These are phyloP conservation scores for Capillidium heterosporum DNA, from an alignment of 371 early-diverging fungal genomes.

Conservation along the genomic window DNA sequence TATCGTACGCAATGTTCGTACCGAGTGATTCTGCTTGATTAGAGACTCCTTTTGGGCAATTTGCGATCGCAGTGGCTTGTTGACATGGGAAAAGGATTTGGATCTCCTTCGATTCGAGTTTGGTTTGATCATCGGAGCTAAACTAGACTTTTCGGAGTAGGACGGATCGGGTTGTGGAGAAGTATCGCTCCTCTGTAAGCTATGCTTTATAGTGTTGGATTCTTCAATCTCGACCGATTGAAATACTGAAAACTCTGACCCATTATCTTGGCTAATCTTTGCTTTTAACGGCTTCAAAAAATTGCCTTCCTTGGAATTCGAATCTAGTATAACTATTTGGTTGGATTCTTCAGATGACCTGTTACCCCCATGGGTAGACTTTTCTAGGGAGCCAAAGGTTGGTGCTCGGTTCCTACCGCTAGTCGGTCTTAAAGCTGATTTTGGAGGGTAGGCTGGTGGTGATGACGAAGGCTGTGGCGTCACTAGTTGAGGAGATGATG, in stretches of 20 bases:
- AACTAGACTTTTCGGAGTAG: not conserved
- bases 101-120: not conserved
- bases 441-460: not conserved
- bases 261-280: not conserved
- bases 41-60: too few relatives aligned
- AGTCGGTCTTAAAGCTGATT: not conserved
- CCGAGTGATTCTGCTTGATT: not conserved
- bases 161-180: not conserved
- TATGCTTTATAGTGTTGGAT: not conserved
- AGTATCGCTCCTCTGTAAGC: not conserved
- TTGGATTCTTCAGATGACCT: not conserved
- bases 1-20: not conserved
- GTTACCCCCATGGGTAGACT: not conserved
- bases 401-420: not conserved
- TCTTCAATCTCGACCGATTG: not conserved
- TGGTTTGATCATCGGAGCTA: not conserved
- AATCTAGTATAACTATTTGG: not conserved
- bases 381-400: not conserved
- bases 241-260: not conserved
- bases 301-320: not conserved
- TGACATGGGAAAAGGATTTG: slow-evolving; percentile 2
- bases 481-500: too few relatives aligned
- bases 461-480: not conserved
- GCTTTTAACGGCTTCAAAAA: not conserved
- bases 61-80: too few relatives aligned